phyloP scores from a whole-genome alignment of 352 stramenopile genomes.

The Phytophthora vignae region DNA sequence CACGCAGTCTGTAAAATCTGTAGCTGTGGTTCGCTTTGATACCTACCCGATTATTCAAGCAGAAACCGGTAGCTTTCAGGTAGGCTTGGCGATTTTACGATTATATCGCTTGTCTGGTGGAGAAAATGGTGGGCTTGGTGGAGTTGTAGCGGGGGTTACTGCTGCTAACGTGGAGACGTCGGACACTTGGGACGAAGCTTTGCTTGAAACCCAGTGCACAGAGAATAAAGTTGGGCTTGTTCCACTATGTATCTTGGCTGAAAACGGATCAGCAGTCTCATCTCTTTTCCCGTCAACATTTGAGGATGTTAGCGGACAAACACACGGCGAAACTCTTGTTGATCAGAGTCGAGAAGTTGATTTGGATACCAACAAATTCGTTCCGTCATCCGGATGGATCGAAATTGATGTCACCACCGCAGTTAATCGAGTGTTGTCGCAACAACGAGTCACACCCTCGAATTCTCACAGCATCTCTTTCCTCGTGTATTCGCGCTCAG shows the following conservation, averaged over 20 bases:
- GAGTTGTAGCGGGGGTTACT: slow-evolving; percentile 57
- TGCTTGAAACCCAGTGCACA: slow-evolving; percentile 32
- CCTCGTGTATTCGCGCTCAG: slow-evolving; percentile 56
- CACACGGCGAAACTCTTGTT: slow-evolving; percentile 43
- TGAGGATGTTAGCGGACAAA: slow-evolving; percentile 27
- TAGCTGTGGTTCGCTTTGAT: slow-evolving; percentile 57
- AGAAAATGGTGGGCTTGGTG: slow-evolving; percentile 70
- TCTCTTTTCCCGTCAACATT: slow-evolving; percentile 56
- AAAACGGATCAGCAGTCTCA: slow-evolving; percentile 21
- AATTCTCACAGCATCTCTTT: slow-evolving; percentile 53
- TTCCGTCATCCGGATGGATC: slow-evolving; percentile 54
- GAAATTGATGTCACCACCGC: slow-evolving; percentile 76
- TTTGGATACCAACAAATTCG: slow-evolving; percentile 45
- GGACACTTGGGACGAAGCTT: slow-evolving; percentile 49
- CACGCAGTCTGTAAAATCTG: slow-evolving; percentile 25
- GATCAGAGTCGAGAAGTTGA: slow-evolving; percentile 47
- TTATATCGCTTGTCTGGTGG: slow-evolving; percentile 66
- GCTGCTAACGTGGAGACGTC: slow-evolving; percentile 28
- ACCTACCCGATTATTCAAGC: slow-evolving; percentile 37
- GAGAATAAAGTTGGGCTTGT: slow-evolving; percentile 15
- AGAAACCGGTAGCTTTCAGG: slow-evolving; percentile 55
- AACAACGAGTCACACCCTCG: slow-evolving; percentile 32
- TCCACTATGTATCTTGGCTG: slow-evolving; percentile 33
- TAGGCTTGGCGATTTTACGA: slow-evolving; percentile 58
- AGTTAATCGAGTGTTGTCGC: slow-evolving; percentile 57